Evolutionary conservation across 176 grass and related monocot genomes (phyloP), one percentile per base, ranked within the genome.

Genomic region (Eremochloa ophiuroides): DNA sequence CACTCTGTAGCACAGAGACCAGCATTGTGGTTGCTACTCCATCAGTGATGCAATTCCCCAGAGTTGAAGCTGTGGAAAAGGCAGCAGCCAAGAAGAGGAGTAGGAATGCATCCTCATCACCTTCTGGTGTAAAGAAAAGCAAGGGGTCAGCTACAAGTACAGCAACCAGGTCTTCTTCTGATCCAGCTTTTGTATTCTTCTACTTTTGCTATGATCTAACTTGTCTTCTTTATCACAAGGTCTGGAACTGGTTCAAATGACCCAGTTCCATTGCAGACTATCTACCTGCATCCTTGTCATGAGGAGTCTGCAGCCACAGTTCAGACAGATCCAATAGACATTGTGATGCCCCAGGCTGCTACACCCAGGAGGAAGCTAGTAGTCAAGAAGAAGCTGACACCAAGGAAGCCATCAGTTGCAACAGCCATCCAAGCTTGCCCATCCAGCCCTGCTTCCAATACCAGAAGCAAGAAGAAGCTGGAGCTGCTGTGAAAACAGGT

Each of bases 141-240:
- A 66, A 66, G 30, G 62, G 13, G 1, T 26, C 11, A 62, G 10
- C 10, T 6, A 30, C 61, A 31, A 63, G n/a, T 25, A n/a, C 55
- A 20, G 20, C 51, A n/a, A 55, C 0, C 7, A 55, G 51, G 23
- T 65, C 1, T 20, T 35, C 14, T 5, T 65, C 2, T 10, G 2
- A 1, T 0, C 11, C 11, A 4, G 1, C 12, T n/a, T n/a, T n/a
- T n/a, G n/a, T n/a, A 0, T 44, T 15, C 15, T 3, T 15, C 13
- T n/a, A n/a, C n/a, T n/a, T n/a, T n/a, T n/a, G n/a, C n/a, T n/a
- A 44, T 44, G 3, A 15, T 4, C 42, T 44, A 15, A 43, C 0
- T 15, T 15, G 2, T 42, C 41, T 2, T 44, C 11, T 44, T 44
- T 43, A 2, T 43, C 28, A 35, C 29, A 65, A 65, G 29, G 5